These are phyloP conservation scores for Entamoeba dispar DNA, from an alignment of 208 protist species.

Conservation along the genomic window DNA sequence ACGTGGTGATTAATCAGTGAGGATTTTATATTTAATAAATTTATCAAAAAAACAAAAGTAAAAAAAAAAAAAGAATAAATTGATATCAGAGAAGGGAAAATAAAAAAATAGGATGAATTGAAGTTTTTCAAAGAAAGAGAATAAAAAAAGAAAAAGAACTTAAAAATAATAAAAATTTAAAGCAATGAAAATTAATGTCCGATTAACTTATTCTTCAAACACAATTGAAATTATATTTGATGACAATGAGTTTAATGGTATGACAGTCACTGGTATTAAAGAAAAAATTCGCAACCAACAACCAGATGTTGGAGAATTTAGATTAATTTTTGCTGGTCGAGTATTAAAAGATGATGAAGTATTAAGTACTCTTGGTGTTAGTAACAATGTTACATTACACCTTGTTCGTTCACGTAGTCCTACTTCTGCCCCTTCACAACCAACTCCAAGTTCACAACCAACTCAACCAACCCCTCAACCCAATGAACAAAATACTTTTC, in stretches of 20 bases:
- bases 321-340: not conserved
- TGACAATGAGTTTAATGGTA: not conserved
- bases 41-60: too few species aligned
- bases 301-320: not conserved
- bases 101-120: too few species aligned
- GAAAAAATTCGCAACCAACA: not conserved
- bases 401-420: not conserved
- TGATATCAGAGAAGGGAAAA: too few species aligned
- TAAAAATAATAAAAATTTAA: too few species aligned
- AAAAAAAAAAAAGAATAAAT: too few species aligned
- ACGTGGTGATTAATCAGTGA: too few species aligned
- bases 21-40: too few species aligned
- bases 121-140: too few species aligned
- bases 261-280: not conserved
- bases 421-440: not conserved
- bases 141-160: too few species aligned
- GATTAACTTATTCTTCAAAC: not conserved
- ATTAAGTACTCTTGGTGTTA: not conserved
- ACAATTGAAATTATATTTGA: not conserved
- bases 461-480: not conserved
- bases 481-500: not conserved
- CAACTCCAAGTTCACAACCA: not conserved
- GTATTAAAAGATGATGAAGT: not conserved
- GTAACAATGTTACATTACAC: not conserved
- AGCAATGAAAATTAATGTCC: not conserved